phyloP scores from a whole-genome alignment of 139 green algal genomes.

The Chlamydomonas asymmetrica region DNA sequence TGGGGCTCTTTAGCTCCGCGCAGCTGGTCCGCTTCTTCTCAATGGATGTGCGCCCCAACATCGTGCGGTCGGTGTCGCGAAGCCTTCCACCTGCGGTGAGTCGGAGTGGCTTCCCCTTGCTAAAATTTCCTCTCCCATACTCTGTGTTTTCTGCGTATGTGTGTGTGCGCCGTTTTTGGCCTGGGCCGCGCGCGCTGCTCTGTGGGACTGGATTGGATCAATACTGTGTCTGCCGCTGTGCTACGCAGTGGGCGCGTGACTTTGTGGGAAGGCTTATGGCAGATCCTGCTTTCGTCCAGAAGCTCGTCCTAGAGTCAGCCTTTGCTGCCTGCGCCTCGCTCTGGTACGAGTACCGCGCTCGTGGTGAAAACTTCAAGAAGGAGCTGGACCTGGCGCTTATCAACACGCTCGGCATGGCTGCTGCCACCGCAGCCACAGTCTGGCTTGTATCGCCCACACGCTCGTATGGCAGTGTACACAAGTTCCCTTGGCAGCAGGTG shows the following conservation, averaged over 20 bases:
- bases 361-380: conserved; percentile 49
- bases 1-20: conserved; percentile 91
- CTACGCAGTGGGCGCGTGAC: conserved; percentile 67
- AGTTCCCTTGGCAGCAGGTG: conserved; percentile 86
- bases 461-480: conserved; percentile 69
- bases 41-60: conserved; percentile 88
- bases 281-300: conserved; percentile 94
- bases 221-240: background rate
- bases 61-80: conserved; percentile 84
- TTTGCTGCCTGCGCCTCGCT: conserved; percentile 74
- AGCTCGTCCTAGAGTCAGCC: conserved; percentile 87
- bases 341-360: conserved; percentile 74
- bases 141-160: too few relatives aligned
- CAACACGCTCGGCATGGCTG: conserved; percentile 83
- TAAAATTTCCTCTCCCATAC: too few relatives aligned
- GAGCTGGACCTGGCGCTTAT: conserved; percentile 90
- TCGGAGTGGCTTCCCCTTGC: too few relatives aligned
- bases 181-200: too few relatives aligned
- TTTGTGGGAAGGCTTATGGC: conserved; percentile 96
- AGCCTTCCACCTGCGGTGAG: conserved; percentile 69
- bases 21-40: conserved; percentile 92
- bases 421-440: conserved; percentile 82
- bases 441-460: conserved; percentile 88
- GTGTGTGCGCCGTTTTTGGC: too few relatives aligned
- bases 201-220: too few relatives aligned